Percentiles rank a stretch among this genome's conserved stretches.
These are phyloP conservation scores for Elongisporangium undulatum DNA, from an alignment of 352 stramenopile species.

Conservation along the genomic window DNA sequence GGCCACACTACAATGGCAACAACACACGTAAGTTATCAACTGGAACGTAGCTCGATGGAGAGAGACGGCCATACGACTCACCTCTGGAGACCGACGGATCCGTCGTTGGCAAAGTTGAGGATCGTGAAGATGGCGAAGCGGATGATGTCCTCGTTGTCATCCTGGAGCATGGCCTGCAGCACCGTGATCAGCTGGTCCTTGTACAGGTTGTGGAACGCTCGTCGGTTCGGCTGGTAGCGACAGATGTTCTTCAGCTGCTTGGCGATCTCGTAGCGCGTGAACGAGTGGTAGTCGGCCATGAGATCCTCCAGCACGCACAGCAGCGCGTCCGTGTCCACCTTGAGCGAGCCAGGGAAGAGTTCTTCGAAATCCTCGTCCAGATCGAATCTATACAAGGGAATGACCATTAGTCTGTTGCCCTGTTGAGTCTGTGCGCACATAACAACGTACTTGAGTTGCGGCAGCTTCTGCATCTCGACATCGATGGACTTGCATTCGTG, in stretches of 20 bases:
- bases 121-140: constrained; percentile 74
- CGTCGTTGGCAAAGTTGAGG: constrained; percentile 59
- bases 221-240: constrained; percentile 45
- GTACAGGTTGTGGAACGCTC: constrained; percentile 28
- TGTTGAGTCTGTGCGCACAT: constrained; percentile 6
- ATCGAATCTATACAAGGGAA: constrained; percentile 60
- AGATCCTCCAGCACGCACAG: constrained; percentile 58
- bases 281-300: constrained; percentile 34
- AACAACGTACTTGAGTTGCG: constrained; percentile 54
- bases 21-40: neutral
- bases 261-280: constrained; percentile 59
- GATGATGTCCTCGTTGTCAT: constrained; percentile 70
- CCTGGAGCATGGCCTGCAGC: constrained; percentile 59
- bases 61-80: neutral
- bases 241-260: constrained; percentile 79
- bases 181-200: constrained; percentile 47
- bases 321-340: constrained; percentile 46
- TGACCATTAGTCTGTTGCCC: too few relatives aligned
- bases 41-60: neutral
- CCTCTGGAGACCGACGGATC: constrained; percentile 19
- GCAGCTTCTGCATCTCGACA: constrained; percentile 49
- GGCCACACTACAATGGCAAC: constrained; percentile 30
- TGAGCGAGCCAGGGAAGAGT: constrained; percentile 35
- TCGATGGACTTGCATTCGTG: constrained; percentile 59
- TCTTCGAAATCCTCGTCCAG: constrained; percentile 55